Base-by-base conservation (phyloP, 768 basidiomycete genomes). In the Phylloporus sp. region DNA sequence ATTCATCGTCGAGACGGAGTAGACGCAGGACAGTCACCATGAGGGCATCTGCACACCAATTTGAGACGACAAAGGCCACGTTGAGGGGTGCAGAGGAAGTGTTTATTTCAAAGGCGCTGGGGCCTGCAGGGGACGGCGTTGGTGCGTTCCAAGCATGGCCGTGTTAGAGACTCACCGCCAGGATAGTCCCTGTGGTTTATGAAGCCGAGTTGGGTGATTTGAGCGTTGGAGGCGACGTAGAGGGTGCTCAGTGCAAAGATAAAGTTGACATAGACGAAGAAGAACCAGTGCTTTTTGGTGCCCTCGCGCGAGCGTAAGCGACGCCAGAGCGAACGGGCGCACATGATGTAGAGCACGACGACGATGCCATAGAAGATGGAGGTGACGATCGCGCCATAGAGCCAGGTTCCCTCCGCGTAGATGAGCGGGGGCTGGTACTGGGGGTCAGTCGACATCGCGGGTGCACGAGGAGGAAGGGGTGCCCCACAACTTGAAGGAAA, bases 161-260 rank as follows among this genome's bases (percentile, higher is more conserved):
- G 32, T 10, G 31, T 8, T 18, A 20, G 9, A 12, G 12, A 51
- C 59, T 40, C 18, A 68, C 66, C 67, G 20, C 64, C 69, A 1
- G 69, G 67, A 36, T 65, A 70, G 23, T 70, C 49, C 24, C 69
- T 67, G 28, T 70, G 18, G 24, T 64, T 57, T 46, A 69, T 61
- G 52, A 70, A 69, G 13, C 58, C 64, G 8, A 67, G 39, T 23
- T 70, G 64, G 38, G 63, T 69, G 36, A 67, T 65, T 11, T 55
- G 45, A 0, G 67, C 36, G 26, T 61, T 65, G 53, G 53, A 26
- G 1, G 49, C 59, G 29, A 57, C 57, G 39, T 65, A 70, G 45
- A 70, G 45, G 5, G 69, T 69, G 8, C 62, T 62, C 40, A 69
- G 24, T 11, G 45, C 56, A 40, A 69, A 70, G 32, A 69, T 22